phyloP scores from a whole-genome alignment of 2,329 filamentous ascomycete genomes.

The Trichoderma koningii region DNA sequence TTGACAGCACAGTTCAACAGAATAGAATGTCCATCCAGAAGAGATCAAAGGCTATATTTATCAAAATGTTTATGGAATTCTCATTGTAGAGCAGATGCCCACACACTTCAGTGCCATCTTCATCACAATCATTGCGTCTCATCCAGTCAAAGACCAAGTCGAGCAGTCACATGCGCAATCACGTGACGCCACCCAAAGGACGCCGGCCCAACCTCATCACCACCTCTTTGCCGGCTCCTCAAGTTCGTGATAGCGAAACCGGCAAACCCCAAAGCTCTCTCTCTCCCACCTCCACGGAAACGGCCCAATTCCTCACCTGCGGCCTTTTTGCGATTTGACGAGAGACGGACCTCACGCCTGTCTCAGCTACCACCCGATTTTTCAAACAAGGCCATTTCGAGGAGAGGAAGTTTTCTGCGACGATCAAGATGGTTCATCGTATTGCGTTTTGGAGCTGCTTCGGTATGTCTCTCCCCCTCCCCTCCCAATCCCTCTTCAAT shows the following conservation, averaged over 20 bases:
- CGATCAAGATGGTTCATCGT: slow-evolving; percentile 58
- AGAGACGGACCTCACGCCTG: too few relatives aligned
- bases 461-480: slow-evolving; percentile 61
- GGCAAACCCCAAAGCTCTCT: not conserved
- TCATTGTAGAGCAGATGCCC: not conserved
- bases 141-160: not conserved
- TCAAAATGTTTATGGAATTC: too few relatives aligned
- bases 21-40: not conserved
- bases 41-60: not conserved
- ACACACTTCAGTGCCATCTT: not conserved
- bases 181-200: slow-evolving; percentile 22
- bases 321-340: not conserved
- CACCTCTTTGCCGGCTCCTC: slow-evolving; percentile 32
- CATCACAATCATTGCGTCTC: not conserved
- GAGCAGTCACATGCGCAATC: not conserved
- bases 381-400: too few relatives aligned
- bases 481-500: not conserved
- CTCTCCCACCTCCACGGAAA: slow-evolving; percentile 29
- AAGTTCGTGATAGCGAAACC: slow-evolving; percentile 27
- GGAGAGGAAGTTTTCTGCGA: too few relatives aligned
- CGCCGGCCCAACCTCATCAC: slow-evolving; percentile 32
- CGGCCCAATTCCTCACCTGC: slow-evolving; percentile 26
- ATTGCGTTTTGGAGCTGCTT: slow-evolving; percentile 87
- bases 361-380: too few relatives aligned
- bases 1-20: rapidly evolving